Evolutionary conservation across 805 yeast species (phyloP).

Genomic region (Ogataea methylovora): DNA sequence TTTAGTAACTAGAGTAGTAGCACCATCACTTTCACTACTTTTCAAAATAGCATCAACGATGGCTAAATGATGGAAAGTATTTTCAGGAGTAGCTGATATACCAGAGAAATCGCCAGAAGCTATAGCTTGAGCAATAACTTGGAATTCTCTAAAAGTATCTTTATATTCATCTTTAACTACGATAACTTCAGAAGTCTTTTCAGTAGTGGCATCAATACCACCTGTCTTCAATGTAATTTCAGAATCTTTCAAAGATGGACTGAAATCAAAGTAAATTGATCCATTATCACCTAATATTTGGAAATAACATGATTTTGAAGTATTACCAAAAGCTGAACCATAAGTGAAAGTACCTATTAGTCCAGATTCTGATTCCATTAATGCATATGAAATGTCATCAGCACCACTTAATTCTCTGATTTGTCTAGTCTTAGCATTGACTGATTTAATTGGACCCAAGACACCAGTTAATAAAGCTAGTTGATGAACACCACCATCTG

Average conservation of each 20-base stretch:
- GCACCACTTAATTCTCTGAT: constrained; percentile 71
- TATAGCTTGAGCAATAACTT: constrained; percentile 34
- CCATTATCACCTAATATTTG: constrained; percentile 77
- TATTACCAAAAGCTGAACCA: constrained; percentile 82
- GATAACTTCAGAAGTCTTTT: constrained; percentile 24
- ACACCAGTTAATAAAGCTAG: constrained; percentile 78
- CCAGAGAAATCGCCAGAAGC: constrained; percentile 13
- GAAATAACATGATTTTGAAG: constrained; percentile 59
- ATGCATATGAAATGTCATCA: constrained; percentile 73
- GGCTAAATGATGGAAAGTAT: constrained; percentile 89
- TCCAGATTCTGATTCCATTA: constrained; percentile 49
- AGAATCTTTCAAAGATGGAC: constrained; percentile 37
- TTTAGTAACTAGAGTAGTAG: constrained; percentile 22
- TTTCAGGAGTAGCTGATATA: constrained; percentile 47
- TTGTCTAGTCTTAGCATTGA: constrained; percentile 74
- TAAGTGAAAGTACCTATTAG: constrained; percentile 80
- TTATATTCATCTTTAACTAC: constrained; percentile 38
- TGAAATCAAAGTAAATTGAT: constrained; percentile 58
- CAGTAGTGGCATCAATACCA: constrained; percentile 44
- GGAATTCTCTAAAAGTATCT: constrained; percentile 36
- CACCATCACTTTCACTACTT: constrained; percentile 46
- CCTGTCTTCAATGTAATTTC: constrained; percentile 33
- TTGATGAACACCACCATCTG: constrained; percentile 97
- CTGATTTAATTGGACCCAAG: constrained; percentile 63
- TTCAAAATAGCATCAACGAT: constrained; percentile 79